Conservation (phyloP, 768 basidiomycete genomes). For the Mycena sanguinolenta region DNA sequence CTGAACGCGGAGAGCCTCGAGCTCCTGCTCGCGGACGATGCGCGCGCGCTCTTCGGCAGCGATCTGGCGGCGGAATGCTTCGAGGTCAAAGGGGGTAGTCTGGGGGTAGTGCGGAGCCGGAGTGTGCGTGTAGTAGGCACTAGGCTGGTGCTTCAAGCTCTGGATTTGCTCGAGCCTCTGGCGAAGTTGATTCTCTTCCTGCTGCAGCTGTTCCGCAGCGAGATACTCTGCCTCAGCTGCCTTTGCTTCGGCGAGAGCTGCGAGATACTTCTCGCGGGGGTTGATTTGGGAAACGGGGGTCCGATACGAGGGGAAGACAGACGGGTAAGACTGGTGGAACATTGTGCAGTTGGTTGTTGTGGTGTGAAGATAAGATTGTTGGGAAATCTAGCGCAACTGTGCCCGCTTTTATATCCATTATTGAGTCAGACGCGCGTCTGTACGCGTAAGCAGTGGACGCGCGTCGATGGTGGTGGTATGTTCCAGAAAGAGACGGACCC, state of each 20-base stretch:
- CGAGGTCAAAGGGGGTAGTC: conserved; percentile 20
- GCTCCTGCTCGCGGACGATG: conserved; percentile 34
- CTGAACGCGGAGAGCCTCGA: conserved; percentile 38
- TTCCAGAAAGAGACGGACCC: conserved; percentile 5
- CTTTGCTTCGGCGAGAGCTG: conserved; percentile 52
- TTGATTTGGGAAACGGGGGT: conserved; percentile 26
- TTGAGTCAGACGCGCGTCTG: conserved; percentile 38
- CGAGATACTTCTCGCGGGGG: conserved; percentile 52
- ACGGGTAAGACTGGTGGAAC: conserved; percentile 28
- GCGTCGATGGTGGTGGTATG: conserved; percentile 18
- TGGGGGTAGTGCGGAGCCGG: neutral
- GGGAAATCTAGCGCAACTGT: neutral
- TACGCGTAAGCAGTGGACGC: conserved; percentile 35
- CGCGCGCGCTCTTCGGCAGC: conserved; percentile 29
- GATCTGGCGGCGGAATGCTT: conserved; percentile 29
- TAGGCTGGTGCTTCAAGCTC: conserved; percentile 30
- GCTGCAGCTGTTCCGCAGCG: conserved; percentile 47
- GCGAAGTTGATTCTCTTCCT: conserved; percentile 49
- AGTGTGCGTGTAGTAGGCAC: conserved; percentile 1
- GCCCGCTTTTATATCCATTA: conserved; percentile 39
- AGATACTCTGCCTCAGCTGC: conserved; percentile 55
- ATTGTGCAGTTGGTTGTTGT: conserved; percentile 30
- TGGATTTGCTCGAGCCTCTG: conserved; percentile 42
- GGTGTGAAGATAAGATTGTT: conserved; percentile 5
- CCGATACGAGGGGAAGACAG: conserved; percentile 17